Evolutionary conservation across 345 rosid species (phyloP), one percentile per base, ranked within the genome.

Genomic region (Gossypium thurberi): DNA sequence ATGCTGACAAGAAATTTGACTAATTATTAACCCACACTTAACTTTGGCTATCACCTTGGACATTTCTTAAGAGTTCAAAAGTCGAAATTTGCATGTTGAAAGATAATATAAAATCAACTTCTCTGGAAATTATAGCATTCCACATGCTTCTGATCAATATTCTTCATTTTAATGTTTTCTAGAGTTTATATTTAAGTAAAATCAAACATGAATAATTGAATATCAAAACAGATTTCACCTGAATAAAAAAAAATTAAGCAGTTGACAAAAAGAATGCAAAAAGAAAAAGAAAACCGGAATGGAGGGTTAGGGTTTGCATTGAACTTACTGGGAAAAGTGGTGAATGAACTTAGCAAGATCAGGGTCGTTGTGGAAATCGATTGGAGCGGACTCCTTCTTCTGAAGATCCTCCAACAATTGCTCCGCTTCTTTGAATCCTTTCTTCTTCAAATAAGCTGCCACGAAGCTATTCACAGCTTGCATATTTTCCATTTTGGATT

Each of bases 381-480:
- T 66, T 6, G 79, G 77, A 77, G 37, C 40, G 52, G 78, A 79
- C 68, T 72, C 74, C 70, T 70, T 89, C 4, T 81, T 86, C 10
- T 87, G 93, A 78, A 87, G 85, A 81, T 86, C 90, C 8, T 90
- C 92, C 60, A 85, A 91, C 81, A 84, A 86, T 47, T 72, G 82
- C 77, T 86, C 90, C 1, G 90, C 87, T 23, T 86, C 85, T 77
- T 77, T 83, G 81, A 96, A 96, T 0, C 99, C 99, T 69, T 82
- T 96, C 93, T 91, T 96, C 87, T 87, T 91, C 92, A 93, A 72
- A 81, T 89, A 95, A 40, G 88, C 82, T 66, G 86, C 80, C 10
- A 92, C 97, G 52, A 89, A 86, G 52, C 79, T 86, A 56, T 84
- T 73, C 78, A 81, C 85, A 1, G 90, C 76, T 28, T 78, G 86